phyloP scores from a whole-genome alignment of 495 filamentous ascomycete genomes.

The Elasticomyces elasticus region DNA sequence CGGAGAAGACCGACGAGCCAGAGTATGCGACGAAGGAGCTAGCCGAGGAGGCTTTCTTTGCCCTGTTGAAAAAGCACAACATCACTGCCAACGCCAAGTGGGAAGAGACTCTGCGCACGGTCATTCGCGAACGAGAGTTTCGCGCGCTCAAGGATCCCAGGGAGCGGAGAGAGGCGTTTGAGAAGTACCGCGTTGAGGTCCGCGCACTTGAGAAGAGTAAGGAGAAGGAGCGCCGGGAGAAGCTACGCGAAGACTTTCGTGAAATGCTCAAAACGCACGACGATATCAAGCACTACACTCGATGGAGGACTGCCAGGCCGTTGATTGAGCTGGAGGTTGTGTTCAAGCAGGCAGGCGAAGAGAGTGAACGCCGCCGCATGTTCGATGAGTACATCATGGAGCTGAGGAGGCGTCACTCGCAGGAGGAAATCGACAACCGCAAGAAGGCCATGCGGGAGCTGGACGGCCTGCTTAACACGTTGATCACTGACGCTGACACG shows the following conservation, averaged over 20 bases:
- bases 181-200: slow-evolving; percentile 89
- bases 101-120: slow-evolving; percentile 78
- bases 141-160: slow-evolving; percentile 87
- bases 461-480: slow-evolving; percentile 64
- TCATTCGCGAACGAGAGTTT: slow-evolving; percentile 91
- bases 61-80: slow-evolving; percentile 73
- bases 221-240: slow-evolving; percentile 87
- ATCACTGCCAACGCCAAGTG: slow-evolving; percentile 87
- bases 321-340: slow-evolving; percentile 94
- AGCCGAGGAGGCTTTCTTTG: slow-evolving; percentile 87
- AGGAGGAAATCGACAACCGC: slow-evolving; percentile 58
- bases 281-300: slow-evolving; percentile 95
- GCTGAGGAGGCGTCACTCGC: slow-evolving; percentile 65
- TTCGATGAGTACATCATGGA: slow-evolving; percentile 90
- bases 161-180: slow-evolving; percentile 83
- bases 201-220: slow-evolving; percentile 88
- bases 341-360: slow-evolving; percentile 81
- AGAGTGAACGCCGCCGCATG: slow-evolving; percentile 78
- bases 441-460: slow-evolving; percentile 83
- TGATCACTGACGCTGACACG: slow-evolving; percentile 86
- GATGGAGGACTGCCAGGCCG: slow-evolving; percentile 91
- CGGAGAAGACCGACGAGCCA: slow-evolving; percentile 59
- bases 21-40: slow-evolving; percentile 81
- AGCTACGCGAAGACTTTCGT: slow-evolving; percentile 85
- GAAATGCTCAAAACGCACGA: slow-evolving; percentile 94